Conservation (phyloP, 2,329 filamentous ascomycete species). For the Paraconiothyrium sp. region DNA sequence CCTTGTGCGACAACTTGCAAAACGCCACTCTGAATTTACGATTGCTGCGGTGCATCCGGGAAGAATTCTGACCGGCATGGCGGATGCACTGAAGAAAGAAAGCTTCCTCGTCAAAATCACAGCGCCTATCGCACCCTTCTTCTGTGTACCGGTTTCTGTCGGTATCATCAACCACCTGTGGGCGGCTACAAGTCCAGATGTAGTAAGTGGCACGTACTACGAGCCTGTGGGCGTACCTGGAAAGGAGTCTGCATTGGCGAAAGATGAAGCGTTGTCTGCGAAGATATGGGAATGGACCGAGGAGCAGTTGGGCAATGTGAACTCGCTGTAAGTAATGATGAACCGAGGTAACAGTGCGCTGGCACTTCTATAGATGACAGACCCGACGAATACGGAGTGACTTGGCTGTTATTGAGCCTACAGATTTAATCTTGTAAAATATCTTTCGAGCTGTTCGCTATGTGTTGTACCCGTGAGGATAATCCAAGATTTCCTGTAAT, state of each 20-base stretch:
- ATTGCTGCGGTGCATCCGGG: conserved; percentile 17
- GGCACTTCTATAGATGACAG: too few species aligned
- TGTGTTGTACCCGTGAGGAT: too few species aligned
- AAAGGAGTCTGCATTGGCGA: conserved; percentile 15
- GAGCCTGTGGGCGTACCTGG: conserved; percentile 27
- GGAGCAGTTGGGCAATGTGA: not conserved
- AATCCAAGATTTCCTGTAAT: too few species aligned
- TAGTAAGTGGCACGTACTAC: conserved; percentile 25
- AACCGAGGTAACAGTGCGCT: not conserved
- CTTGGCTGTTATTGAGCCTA: too few species aligned
- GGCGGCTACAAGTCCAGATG: conserved; percentile 11
- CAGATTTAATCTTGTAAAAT: too few species aligned
- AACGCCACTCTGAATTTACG: conserved; percentile 12
- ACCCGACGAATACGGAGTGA: too few species aligned
- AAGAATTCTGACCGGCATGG: conserved; percentile 15
- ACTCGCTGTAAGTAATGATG: not conserved
- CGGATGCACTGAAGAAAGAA: conserved; percentile 13
- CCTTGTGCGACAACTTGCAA: conserved; percentile 37
- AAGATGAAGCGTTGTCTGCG: conserved; percentile 20
- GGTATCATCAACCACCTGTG: conserved; percentile 21
- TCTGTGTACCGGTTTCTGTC: conserved; percentile 17
- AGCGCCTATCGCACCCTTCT: conserved; percentile 12
- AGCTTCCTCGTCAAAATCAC: conserved; percentile 14
- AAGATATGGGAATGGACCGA: conserved; percentile 32
- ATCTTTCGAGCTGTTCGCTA: too few species aligned